Percentiles rank a stretch among this genome's conserved stretches.
These are phyloP conservation scores for Cryptosporidium bovis DNA, from an alignment of 169 alveolate species.

Conservation along the genomic window DNA sequence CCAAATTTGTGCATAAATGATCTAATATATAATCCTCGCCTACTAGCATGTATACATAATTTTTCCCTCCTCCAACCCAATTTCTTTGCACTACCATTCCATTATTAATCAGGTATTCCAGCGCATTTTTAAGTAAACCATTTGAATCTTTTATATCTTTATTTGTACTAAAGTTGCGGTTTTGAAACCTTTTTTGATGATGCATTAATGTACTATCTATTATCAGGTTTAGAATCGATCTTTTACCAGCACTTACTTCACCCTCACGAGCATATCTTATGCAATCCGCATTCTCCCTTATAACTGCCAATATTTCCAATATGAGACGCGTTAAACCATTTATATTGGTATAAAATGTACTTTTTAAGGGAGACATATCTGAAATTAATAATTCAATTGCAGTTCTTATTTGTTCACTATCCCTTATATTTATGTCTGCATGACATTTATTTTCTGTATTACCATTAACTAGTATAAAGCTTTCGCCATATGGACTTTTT, in stretches of 20 bases:
- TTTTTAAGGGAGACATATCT: slow-evolving; percentile 43
- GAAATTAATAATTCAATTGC: slow-evolving; percentile 31
- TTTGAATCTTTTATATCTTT: background rate
- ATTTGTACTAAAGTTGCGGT: background rate
- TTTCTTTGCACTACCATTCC: slow-evolving; percentile 11
- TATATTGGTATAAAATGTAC: slow-evolving; percentile 40
- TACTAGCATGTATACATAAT: background rate
- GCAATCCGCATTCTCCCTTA: background rate
- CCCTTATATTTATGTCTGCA: no score
- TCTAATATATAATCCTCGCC: slow-evolving; percentile 3
- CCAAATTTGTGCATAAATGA: slow-evolving; percentile 34
- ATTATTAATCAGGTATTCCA: slow-evolving; percentile 14
- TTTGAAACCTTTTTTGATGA: slow-evolving; percentile 15
- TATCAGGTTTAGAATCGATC: slow-evolving; percentile 20
- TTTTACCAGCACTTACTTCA: background rate
- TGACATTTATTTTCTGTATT: background rate
- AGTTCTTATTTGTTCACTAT: slow-evolving; percentile 10
- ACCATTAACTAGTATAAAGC: slow-evolving; percentile 59
- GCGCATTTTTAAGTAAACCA: background rate
- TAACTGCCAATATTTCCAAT: slow-evolving; percentile 33
- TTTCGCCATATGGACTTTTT: slow-evolving; percentile 76
- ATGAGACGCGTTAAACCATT: slow-evolving; percentile 40
- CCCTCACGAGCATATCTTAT: background rate
- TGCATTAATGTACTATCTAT: slow-evolving; percentile 44
- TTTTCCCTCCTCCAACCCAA: background rate